Percentiles rank a stretch among this genome's conserved stretches.
Evolutionary conservation across 1,139 yeast species (phyloP).

Genomic region (Sugiyamaella castrensis): DNA sequence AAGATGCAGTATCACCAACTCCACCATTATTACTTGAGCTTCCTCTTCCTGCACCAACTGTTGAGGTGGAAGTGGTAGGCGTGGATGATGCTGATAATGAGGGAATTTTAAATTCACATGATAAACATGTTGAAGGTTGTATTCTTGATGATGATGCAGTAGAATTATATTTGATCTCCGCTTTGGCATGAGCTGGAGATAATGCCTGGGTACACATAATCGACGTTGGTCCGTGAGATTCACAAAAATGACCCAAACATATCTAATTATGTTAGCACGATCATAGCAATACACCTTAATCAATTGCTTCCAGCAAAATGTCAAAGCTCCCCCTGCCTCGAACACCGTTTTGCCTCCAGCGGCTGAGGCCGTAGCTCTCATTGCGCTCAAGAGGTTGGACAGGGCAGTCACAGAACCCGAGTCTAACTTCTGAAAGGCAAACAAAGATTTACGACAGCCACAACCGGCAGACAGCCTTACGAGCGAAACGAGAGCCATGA

Average conservation of each 20-base stretch:
- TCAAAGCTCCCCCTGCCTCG: background rate
- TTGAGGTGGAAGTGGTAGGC: background rate
- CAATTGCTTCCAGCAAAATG: background rate
- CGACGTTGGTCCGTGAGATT: constrained; percentile 77
- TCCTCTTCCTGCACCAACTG: background rate
- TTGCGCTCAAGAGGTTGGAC: no score
- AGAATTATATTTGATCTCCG: constrained; percentile 22
- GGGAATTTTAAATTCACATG: constrained; percentile 30
- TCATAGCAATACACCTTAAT: background rate
- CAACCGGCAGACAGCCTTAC: no score
- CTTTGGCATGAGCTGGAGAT: constrained; percentile 30
- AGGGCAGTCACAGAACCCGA: no score
- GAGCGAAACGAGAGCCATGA: no score
- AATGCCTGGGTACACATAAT: constrained; percentile 66
- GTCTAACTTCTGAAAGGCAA: no score
- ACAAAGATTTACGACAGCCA: no score
- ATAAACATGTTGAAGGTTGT: constrained; percentile 22
- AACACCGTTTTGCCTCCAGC: background rate
- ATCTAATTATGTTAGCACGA: constrained; percentile 30
- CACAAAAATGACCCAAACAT: constrained; percentile 79
- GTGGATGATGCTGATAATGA: constrained; percentile 7
- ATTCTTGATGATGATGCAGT: constrained; percentile 15
- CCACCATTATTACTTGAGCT: background rate
- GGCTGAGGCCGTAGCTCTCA: no score
- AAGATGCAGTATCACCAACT: constrained; percentile 10